Conservation (phyloP, 2,329 filamentous ascomycete genomes). For the Neodidymelliopsis sp. region DNA sequence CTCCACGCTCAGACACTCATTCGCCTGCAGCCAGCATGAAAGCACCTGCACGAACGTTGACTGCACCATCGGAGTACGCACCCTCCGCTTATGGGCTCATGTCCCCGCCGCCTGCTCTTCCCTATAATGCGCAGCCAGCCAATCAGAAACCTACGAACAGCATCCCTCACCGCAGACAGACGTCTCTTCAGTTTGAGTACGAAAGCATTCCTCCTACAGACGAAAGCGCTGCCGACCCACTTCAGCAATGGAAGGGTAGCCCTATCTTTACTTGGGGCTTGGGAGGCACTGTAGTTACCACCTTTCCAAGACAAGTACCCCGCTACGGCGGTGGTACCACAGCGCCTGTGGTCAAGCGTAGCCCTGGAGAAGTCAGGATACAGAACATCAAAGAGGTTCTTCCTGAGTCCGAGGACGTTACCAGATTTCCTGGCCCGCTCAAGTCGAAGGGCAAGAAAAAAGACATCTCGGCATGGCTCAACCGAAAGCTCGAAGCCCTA, state of each 20-base stretch:
- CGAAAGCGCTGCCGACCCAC: constrained; percentile 70
- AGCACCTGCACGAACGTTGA: constrained; percentile 51
- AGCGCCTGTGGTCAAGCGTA: constrained; percentile 80
- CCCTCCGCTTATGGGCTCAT: constrained; percentile 62
- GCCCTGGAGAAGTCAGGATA: constrained; percentile 82
- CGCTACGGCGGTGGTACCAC: constrained; percentile 80
- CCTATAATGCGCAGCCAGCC: constrained; percentile 40
- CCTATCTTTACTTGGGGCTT: constrained; percentile 90
- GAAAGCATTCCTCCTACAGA: constrained; percentile 65
- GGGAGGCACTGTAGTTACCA: constrained; percentile 81
- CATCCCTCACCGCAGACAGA: constrained; percentile 48
- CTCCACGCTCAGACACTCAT: constrained; percentile 62
- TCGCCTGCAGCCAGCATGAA: constrained; percentile 65
- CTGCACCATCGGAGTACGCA: constrained; percentile 55
- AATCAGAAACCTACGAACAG: constrained; percentile 26
- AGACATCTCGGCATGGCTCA: constrained; percentile 83
- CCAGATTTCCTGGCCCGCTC: constrained; percentile 88
- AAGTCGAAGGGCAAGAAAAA: constrained; percentile 95
- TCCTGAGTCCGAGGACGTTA: constrained; percentile 73
- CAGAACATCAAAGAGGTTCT: constrained; percentile 76
- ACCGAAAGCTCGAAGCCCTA: constrained; percentile 74
- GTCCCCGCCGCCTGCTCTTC: constrained; percentile 47
- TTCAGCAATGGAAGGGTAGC: constrained; percentile 89
- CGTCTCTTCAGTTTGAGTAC: constrained; percentile 55
- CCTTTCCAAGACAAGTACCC: constrained; percentile 87